Evolutionary conservation across 192 early-diverging fungal genomes (phyloP).

Genomic region (Polychytrium aggregatum): DNA sequence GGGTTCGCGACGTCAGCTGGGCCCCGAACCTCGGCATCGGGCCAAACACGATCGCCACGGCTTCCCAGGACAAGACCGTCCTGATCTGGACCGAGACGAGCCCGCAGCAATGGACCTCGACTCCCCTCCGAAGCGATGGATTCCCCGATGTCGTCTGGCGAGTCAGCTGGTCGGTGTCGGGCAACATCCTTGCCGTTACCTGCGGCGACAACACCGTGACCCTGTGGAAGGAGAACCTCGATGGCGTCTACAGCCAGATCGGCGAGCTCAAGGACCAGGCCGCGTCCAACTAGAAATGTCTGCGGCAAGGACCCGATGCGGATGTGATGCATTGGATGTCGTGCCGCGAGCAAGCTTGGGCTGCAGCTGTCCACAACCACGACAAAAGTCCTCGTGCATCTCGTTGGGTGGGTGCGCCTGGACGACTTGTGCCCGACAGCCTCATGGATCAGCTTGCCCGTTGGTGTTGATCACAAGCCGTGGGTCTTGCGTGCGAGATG

Average conservation of each 20-base stretch:
- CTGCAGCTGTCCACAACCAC: too few relatives aligned
- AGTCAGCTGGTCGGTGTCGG: slow-evolving; percentile 91
- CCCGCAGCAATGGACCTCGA: slow-evolving; percentile 53
- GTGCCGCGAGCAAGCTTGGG: too few relatives aligned
- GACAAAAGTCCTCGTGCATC: too few relatives aligned
- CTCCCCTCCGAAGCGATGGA: slow-evolving; percentile 54
- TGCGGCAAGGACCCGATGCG: too few relatives aligned
- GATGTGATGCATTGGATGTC: too few relatives aligned
- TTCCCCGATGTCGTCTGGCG: slow-evolving; percentile 98
- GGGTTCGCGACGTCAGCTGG: slow-evolving; percentile 96
- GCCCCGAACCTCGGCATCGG: slow-evolving; percentile 91
- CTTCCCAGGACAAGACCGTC: slow-evolving; percentile 91
- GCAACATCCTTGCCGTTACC: slow-evolving; percentile 92
- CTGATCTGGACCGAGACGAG: slow-evolving; percentile 89
- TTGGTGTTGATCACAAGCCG: too few relatives aligned
- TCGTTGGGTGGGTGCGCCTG: too few relatives aligned
- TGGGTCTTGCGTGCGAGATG: too few relatives aligned
- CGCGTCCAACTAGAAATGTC: too few relatives aligned
- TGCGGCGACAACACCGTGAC: slow-evolving; percentile 95
- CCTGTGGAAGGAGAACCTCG: slow-evolving; percentile 90
- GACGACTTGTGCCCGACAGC: too few relatives aligned
- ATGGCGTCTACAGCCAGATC: slow-evolving; percentile 82
- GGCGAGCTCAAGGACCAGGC: too few relatives aligned
- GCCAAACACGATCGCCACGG: slow-evolving; percentile 79
- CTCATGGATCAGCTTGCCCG: too few relatives aligned